phyloP scores from a whole-genome alignment of 2,329 filamentous ascomycete genomes.

The Neofusicoccum sp. region DNA sequence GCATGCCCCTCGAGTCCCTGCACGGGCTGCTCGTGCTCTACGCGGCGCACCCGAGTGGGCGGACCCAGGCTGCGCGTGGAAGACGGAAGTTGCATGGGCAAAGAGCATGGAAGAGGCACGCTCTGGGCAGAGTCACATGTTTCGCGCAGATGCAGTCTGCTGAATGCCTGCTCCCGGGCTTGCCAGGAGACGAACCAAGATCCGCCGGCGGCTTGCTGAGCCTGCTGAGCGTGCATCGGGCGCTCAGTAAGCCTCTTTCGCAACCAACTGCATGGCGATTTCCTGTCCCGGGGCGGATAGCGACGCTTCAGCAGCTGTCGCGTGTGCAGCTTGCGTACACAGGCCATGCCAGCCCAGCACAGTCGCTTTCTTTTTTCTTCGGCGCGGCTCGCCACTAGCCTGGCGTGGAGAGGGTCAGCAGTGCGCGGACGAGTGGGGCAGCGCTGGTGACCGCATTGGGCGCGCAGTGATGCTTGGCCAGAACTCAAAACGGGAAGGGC shows the following conservation, averaged over 20 bases:
- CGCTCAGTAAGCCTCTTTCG: conserved; percentile 7
- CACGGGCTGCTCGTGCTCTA: conserved; percentile 7
- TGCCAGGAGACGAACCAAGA: conserved; percentile 7
- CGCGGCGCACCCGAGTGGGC: neutral
- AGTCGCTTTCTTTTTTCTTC: neutral
- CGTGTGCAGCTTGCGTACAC: neutral
- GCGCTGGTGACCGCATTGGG: neutral
- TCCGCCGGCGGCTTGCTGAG: conserved; percentile 1
- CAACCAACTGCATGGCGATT: neutral
- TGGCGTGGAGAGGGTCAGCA: neutral
- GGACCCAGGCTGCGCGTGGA: neutral
- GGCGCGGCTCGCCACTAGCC: neutral
- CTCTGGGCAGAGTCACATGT: conserved; percentile 11
- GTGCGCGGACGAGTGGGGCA: neutral
- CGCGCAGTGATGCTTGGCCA: neutral
- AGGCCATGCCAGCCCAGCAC: neutral
- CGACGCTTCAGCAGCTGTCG: neutral
- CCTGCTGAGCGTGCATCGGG: conserved; percentile 2
- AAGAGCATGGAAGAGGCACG: neutral
- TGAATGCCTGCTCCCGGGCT: conserved; percentile 3
- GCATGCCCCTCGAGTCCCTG: neutral
- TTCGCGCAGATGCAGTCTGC: conserved; percentile 9
- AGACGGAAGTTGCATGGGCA: neutral
- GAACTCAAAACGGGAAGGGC: neutral
- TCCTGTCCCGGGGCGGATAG: neutral